These are phyloP conservation scores for Amanita phalloides DNA, from an alignment of 768 basidiomycete species.

Conservation along the genomic window DNA sequence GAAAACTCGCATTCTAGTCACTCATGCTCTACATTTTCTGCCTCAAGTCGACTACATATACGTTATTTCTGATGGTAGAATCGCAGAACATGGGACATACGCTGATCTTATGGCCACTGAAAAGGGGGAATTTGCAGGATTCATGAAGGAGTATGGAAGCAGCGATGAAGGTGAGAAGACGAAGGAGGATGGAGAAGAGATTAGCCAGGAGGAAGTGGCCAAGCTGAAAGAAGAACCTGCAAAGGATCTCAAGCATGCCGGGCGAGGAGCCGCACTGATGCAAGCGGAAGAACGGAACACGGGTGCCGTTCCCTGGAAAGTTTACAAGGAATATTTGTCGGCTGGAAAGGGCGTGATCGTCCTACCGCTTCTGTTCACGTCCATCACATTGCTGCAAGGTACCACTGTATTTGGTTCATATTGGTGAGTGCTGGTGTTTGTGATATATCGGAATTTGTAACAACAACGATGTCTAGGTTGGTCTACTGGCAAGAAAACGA, in stretches of 20 bases:
- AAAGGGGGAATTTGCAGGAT: conserved; percentile 57
- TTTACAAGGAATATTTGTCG: conserved; percentile 52
- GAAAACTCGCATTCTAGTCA: conserved; percentile 84
- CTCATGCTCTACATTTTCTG: conserved; percentile 86
- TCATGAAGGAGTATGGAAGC: conserved; percentile 71
- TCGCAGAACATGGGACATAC: conserved; percentile 78
- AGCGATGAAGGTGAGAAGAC: conserved; percentile 44
- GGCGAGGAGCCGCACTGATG: conserved; percentile 52
- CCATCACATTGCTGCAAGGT: conserved; percentile 58
- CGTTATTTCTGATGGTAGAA: conserved; percentile 62
- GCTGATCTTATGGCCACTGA: conserved; percentile 47
- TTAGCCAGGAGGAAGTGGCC: conserved; percentile 22
- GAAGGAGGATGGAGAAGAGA: conserved; percentile 34
- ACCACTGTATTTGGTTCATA: conserved; percentile 63
- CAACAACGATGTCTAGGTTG: conserved; percentile 34
- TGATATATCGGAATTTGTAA: conserved; percentile 2
- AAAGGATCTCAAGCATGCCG: conserved; percentile 18
- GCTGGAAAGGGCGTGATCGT: conserved; percentile 61
- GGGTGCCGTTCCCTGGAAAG: conserved; percentile 48
- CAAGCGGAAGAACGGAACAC: conserved; percentile 76
- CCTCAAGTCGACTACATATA: conserved; percentile 82
- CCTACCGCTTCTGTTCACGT: conserved; percentile 52
- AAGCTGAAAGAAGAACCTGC: conserved; percentile 19
- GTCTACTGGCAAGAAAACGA: conserved; percentile 76
- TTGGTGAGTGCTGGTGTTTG: conserved; percentile 35